These are phyloP conservation scores for Lentinula raphanica DNA, from an alignment of 768 basidiomycete species.

Conservation along the genomic window DNA sequence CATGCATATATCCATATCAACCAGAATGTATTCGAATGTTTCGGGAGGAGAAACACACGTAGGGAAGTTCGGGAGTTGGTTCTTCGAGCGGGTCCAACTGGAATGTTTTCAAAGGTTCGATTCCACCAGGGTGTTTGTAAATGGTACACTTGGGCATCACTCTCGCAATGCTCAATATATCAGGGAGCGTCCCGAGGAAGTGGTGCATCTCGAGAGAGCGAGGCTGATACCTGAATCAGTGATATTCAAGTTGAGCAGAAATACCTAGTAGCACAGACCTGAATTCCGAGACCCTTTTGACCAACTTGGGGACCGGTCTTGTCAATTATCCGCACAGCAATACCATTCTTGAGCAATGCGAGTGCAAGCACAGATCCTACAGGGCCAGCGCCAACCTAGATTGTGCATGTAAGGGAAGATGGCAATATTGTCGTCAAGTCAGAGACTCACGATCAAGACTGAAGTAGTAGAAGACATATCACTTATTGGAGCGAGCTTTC, in stretches of 20 bases:
- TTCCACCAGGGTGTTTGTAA: not conserved
- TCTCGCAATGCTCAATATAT: conserved; percentile 10
- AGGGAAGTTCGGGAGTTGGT: conserved; percentile 21
- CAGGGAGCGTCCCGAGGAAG: conserved; percentile 19
- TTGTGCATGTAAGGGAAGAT: not conserved
- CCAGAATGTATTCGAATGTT: not conserved
- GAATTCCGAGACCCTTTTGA: conserved; percentile 6
- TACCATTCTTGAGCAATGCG: conserved; percentile 7
- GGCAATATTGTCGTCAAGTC: not conserved
- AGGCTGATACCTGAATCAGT: not conserved
- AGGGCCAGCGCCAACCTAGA: conserved; percentile 14
- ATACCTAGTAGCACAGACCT: not conserved
- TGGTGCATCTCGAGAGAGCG: conserved; percentile 20
- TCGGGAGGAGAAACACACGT: conserved; percentile 13
- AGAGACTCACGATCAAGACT: not conserved
- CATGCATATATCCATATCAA: too few species aligned
- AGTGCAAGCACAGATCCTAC: conserved; percentile 9
- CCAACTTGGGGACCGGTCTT: conserved; percentile 6
- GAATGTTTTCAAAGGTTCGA: conserved; percentile 7
- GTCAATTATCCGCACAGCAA: conserved; percentile 8
- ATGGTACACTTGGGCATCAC: not conserved
- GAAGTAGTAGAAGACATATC: not conserved
- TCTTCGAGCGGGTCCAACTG: conserved; percentile 7
- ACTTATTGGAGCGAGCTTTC: not conserved
- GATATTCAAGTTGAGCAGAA: not conserved